phyloP scores from a whole-genome alignment of 305 asterid genomes.

The Salvia sclarea region DNA sequence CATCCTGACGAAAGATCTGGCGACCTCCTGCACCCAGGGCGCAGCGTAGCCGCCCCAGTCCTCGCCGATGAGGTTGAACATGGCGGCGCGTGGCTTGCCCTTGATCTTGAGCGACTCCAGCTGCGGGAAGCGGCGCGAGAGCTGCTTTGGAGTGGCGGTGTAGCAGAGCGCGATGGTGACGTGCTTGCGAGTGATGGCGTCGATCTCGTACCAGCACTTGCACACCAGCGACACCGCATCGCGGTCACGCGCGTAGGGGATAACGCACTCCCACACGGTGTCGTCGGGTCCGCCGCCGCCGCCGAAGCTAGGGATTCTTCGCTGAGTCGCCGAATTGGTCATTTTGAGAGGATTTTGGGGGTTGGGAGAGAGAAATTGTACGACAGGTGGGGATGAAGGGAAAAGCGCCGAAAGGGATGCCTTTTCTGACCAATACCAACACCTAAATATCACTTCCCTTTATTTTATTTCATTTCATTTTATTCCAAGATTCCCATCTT shows the following conservation, averaged over 20 bases:
- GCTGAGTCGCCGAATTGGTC: background rate
- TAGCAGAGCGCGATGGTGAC: conserved; percentile 84
- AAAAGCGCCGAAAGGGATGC: background rate
- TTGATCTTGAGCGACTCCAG: conserved; percentile 79
- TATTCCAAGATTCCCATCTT: too few species aligned
- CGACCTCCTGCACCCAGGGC: conserved; percentile 66
- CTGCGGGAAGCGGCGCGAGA: conserved; percentile 61
- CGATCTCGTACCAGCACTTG: conserved; percentile 65
- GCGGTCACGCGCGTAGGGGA: conserved; percentile 70
- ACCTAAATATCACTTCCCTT: background rate
- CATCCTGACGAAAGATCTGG: conserved; percentile 39
- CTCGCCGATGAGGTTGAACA: conserved; percentile 79
- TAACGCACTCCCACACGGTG: conserved; percentile 70
- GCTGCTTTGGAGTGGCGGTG: conserved; percentile 55
- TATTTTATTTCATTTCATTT: too few species aligned
- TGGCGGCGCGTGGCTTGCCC: conserved; percentile 95
- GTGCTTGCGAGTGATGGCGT: conserved; percentile 71
- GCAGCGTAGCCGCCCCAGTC: conserved; percentile 91
- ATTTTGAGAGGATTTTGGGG: background rate
- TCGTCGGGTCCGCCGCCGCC: conserved; percentile 38
- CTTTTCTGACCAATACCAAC: background rate
- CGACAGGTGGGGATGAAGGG: background rate
- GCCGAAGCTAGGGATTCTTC: background rate
- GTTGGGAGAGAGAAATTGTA: background rate
- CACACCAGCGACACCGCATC: conserved; percentile 65